Evolutionary conservation across 2,329 filamentous ascomycete species (phyloP).

Genomic region (Intubia oerlemansii): DNA sequence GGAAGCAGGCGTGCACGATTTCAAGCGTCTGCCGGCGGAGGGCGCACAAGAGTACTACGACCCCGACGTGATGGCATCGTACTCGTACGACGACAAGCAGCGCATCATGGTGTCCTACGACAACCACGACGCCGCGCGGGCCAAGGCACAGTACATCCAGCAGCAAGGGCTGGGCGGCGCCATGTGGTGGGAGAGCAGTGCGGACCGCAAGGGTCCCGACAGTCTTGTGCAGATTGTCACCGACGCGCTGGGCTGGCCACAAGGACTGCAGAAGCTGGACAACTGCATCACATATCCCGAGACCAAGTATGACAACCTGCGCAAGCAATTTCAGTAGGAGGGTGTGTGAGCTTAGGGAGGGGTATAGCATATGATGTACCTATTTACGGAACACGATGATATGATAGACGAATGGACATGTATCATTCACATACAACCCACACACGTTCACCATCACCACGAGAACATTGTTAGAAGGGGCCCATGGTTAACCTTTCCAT

Average conservation of each 20-base stretch:
- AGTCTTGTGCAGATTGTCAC: conserved; percentile 52
- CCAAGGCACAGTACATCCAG: conserved; percentile 54
- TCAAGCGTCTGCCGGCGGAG: conserved; percentile 56
- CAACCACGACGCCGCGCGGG: conserved; percentile 40
- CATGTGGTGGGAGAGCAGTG: conserved; percentile 97
- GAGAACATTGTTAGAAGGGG: no score
- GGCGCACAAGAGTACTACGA: conserved; percentile 47
- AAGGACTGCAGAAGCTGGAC: conserved; percentile 23
- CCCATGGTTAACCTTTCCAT: no score
- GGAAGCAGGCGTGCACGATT: conserved; percentile 76
- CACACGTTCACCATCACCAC: no score
- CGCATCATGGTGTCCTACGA: conserved; percentile 71
- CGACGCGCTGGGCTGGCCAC: conserved; percentile 30
- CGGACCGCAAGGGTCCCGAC: conserved; percentile 41
- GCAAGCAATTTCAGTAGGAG: conserved; percentile 27
- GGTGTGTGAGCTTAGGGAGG: no score
- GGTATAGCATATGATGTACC: no score
- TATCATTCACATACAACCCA: no score
- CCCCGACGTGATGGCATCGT: conserved; percentile 43
- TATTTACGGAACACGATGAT: no score
- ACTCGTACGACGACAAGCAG: conserved; percentile 46
- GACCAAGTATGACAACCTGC: conserved; percentile 51
- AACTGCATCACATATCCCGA: conserved; percentile 44
- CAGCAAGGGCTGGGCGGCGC: conserved; percentile 51
- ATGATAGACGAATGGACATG: no score